Evolutionary conservation across 306 rosid species (phyloP).

Genomic region (Sesbania bispinosa): DNA sequence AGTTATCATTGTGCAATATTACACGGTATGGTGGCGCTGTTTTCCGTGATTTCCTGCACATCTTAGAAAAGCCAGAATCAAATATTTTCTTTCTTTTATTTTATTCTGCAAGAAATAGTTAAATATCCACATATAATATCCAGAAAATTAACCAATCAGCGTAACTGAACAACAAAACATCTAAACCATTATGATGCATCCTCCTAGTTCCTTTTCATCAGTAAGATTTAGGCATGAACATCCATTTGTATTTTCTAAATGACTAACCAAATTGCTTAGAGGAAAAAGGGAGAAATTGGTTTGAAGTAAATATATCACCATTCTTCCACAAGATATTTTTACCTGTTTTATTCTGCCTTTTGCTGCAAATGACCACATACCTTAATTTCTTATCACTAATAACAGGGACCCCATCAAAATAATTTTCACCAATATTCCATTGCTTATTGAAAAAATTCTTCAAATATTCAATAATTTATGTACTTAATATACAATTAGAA

Average conservation of each 20-base stretch:
- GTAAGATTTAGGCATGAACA: neutral
- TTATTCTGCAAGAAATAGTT: neutral
- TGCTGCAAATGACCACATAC: neutral
- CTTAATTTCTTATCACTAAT: neutral
- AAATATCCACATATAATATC: neutral
- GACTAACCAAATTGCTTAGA: neutral
- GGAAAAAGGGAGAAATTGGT: neutral
- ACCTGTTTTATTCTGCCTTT: neutral
- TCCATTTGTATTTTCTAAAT: neutral
- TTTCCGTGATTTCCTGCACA: conserved; percentile 70
- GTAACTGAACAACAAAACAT: neutral
- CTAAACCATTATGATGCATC: neutral
- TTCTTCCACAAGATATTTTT: conserved; percentile 10
- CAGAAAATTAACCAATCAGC: neutral
- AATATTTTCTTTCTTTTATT: neutral
- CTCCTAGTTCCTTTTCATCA: neutral
- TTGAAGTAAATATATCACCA: neutral
- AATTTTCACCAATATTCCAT: neutral
- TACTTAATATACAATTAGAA: no score
- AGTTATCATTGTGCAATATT: conserved; percentile 74
- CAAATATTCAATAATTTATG: neutral
- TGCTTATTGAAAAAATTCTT: neutral
- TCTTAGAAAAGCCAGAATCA: conserved; percentile 33
- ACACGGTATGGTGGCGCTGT: conserved; percentile 72
- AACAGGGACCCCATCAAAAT: neutral